These are phyloP conservation scores for Zasmidium citrigriseum DNA, from an alignment of 2,329 filamentous ascomycete genomes.

Conservation along the genomic window DNA sequence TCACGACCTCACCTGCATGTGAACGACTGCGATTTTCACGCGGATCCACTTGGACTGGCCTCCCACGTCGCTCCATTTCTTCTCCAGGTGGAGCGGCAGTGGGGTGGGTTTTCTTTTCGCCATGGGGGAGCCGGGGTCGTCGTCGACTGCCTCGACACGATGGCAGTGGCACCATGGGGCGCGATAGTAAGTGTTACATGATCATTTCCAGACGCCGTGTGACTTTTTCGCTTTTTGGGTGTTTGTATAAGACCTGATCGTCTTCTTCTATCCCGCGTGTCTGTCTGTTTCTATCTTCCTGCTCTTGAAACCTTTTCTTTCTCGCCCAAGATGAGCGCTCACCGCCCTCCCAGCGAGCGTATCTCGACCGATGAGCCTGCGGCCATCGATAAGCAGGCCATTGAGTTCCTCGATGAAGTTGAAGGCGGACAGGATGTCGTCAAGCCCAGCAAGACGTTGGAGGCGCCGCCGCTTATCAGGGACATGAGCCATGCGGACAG, in stretches of 20 bases:
- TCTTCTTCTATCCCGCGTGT: neutral
- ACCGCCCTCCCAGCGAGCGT: slow-evolving; percentile 18
- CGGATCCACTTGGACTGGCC: neutral
- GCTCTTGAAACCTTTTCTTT: neutral
- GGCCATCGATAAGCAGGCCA: slow-evolving; percentile 15
- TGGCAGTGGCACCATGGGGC: slow-evolving; percentile 19
- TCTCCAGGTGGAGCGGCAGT: slow-evolving; percentile 6
- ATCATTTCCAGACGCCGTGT: too few species aligned
- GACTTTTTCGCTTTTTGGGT: neutral
- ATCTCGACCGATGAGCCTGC: slow-evolving; percentile 15
- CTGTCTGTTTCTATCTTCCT: neutral
- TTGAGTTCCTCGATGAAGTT: slow-evolving; percentile 23
- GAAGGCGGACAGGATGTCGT: slow-evolving; percentile 10
- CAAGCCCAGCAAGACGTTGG: slow-evolving; percentile 14
- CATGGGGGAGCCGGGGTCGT: slow-evolving; percentile 17
- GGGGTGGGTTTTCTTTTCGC: neutral
- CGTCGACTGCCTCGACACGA: slow-evolving; percentile 11
- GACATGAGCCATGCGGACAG: slow-evolving; percentile 20
- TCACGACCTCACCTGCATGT: neutral
- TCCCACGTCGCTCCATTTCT: neutral
- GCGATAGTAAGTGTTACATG: slow-evolving; percentile 19
- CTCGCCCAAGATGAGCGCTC: slow-evolving; percentile 18
- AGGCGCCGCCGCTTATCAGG: slow-evolving; percentile 18
- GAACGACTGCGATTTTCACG: neutral
- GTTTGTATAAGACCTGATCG: neutral